Evolutionary conservation across 2,329 filamentous ascomycete species (phyloP).

Genomic region (Fusarium equiseti): DNA sequence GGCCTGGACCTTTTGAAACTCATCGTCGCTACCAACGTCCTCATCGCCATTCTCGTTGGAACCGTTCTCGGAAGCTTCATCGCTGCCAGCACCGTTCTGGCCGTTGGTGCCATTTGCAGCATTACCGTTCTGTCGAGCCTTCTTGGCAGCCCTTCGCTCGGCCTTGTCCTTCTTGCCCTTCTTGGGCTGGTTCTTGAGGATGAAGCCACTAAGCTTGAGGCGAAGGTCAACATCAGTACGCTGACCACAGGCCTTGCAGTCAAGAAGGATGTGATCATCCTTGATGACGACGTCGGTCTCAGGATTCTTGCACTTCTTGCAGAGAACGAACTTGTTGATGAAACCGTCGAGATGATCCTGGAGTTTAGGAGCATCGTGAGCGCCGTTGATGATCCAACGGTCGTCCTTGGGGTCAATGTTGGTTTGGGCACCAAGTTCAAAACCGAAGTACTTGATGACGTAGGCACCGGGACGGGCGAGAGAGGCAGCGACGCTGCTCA

Average conservation of each 20-base stretch:
- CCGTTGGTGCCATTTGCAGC: slow-evolving; percentile 54
- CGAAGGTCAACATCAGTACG: slow-evolving; percentile 91
- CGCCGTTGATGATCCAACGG: slow-evolving; percentile 99
- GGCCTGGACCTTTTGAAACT: slow-evolving; percentile 85
- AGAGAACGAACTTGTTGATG: slow-evolving; percentile 98
- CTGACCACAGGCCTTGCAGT: slow-evolving; percentile 99
- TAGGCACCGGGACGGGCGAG: slow-evolving; percentile 93
- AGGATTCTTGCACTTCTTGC: slow-evolving; percentile 99
- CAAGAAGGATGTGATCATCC: slow-evolving; percentile 89
- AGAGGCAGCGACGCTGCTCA: slow-evolving; percentile 91
- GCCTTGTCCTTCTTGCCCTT: slow-evolving; percentile 99
- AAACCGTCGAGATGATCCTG: slow-evolving; percentile 99
- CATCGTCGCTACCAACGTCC: slow-evolving; percentile 88
- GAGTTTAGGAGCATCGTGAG: slow-evolving; percentile 93
- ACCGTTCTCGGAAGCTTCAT: slow-evolving; percentile 63
- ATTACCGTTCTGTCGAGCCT: slow-evolving; percentile 79
- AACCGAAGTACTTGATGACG: slow-evolving; percentile 99
- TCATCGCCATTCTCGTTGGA: slow-evolving; percentile 64
- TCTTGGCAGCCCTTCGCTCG: slow-evolving; percentile 89
- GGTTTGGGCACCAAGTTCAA: slow-evolving; percentile 98
- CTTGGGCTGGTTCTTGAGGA: slow-evolving; percentile 92
- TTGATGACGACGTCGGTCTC: slow-evolving; percentile 98
- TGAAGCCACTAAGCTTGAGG: slow-evolving; percentile 96
- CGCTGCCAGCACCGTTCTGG: slow-evolving; percentile 71
- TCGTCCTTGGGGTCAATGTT: slow-evolving; percentile 97